These are phyloP conservation scores for Phytophthora palmivora DNA, from an alignment of 352 stramenopile species.

Conservation along the genomic window DNA sequence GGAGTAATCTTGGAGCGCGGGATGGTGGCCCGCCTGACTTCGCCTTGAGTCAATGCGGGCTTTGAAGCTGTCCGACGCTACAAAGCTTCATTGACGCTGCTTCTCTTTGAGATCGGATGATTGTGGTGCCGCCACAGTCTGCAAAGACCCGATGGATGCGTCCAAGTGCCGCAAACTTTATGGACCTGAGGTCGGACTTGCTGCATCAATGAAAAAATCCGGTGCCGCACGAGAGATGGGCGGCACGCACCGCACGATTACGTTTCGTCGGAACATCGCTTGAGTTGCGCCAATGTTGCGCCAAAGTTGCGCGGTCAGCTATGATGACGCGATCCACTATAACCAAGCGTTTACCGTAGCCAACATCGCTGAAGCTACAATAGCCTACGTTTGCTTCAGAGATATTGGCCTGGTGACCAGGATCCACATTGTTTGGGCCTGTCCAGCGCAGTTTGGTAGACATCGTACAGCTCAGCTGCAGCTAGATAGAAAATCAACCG, in stretches of 20 bases:
- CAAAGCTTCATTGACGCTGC: neutral
- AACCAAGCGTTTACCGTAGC: too few relatives aligned
- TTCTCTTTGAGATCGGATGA: neutral
- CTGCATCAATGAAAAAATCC: conserved; percentile 24
- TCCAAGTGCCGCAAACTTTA: neutral
- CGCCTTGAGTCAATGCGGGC: neutral
- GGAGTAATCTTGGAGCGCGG: conserved; percentile 19
- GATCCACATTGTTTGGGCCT: too few relatives aligned
- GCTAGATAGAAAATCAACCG: too few relatives aligned
- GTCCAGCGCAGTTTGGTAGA: too few relatives aligned
- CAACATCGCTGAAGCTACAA: too few relatives aligned
- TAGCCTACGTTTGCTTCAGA: too few relatives aligned
- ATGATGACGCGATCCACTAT: too few relatives aligned
- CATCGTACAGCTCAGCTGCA: too few relatives aligned
- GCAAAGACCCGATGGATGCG: neutral
- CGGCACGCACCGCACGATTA: conserved; percentile 21
- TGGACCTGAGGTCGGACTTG: conserved; percentile 7
- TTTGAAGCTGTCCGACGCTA: neutral
- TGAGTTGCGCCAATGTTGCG: conserved; percentile 22
- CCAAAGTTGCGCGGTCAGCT: too few relatives aligned
- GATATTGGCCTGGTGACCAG: too few relatives aligned
- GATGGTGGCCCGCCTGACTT: conserved; percentile 5
- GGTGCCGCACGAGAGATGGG: conserved; percentile 17
- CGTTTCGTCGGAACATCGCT: conserved; percentile 29
- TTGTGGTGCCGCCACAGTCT: neutral